phyloP scores from a whole-genome alignment of 805 yeast species.

The Metschnikowia continentalis region DNA sequence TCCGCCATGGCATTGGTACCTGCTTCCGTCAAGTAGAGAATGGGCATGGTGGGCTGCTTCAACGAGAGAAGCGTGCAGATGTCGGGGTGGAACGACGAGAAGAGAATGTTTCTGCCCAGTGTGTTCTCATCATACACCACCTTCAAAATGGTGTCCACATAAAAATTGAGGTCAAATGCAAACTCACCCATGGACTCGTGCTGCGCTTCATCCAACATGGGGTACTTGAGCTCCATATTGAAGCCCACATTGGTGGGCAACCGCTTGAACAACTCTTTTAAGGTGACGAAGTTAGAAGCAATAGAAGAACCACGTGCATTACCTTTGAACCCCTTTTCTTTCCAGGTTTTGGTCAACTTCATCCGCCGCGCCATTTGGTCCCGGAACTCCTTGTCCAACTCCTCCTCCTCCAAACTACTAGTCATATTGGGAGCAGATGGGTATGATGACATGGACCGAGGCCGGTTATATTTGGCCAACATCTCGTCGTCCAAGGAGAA shows the following conservation, averaged over 20 bases:
- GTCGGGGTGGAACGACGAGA: slow-evolving; percentile 94
- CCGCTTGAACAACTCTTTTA: slow-evolving; percentile 76
- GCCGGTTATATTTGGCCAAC: slow-evolving; percentile 30
- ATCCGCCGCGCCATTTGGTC: slow-evolving; percentile 54
- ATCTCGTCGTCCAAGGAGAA: slow-evolving; percentile 36
- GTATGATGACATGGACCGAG: slow-evolving; percentile 38
- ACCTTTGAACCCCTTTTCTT: slow-evolving; percentile 85
- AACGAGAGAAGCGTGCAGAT: slow-evolving; percentile 78
- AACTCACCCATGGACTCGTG: slow-evolving; percentile 82
- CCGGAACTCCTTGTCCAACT: slow-evolving; percentile 35
- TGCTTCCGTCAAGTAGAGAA: slow-evolving; percentile 81
- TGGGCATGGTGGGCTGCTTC: slow-evolving; percentile 92
- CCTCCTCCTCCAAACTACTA: slow-evolving; percentile 25
- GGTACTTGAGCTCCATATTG: slow-evolving; percentile 91
- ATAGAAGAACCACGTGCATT: slow-evolving; percentile 83
- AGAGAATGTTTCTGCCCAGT: slow-evolving; percentile 77
- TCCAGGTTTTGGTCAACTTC: slow-evolving; percentile 86
- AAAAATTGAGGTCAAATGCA: slow-evolving; percentile 76
- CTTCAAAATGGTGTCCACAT: slow-evolving; percentile 82
- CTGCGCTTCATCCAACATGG: slow-evolving; percentile 91
- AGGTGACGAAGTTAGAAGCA: slow-evolving; percentile 87
- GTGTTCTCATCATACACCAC: slow-evolving; percentile 71
- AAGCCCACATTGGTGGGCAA: slow-evolving; percentile 84
- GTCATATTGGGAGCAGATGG: slow-evolving; percentile 31
- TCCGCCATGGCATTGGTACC: slow-evolving; percentile 89